Conservation (phyloP, 2,329 filamentous ascomycete genomes). For the Didymella keratinophila region DNA sequence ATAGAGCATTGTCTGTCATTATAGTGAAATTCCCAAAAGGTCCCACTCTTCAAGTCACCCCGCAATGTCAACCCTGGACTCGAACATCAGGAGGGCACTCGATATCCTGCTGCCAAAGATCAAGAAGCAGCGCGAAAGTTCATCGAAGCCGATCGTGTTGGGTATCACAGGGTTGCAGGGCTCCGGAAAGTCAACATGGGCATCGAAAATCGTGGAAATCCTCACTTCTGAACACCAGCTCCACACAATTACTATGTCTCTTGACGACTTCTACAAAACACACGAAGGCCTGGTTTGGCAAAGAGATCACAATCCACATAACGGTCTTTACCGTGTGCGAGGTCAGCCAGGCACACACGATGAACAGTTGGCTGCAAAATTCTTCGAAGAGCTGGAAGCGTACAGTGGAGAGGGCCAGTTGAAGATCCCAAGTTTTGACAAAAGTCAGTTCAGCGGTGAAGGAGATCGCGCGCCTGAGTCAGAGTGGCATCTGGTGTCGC, state of each 20-base stretch:
- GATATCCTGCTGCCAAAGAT: slow-evolving; percentile 42
- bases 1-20: background rate
- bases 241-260: slow-evolving; percentile 42
- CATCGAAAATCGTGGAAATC: slow-evolving; percentile 51
- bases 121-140: slow-evolving; percentile 25
- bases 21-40: background rate
- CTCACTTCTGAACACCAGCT: slow-evolving; percentile 37
- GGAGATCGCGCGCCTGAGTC: slow-evolving; percentile 74
- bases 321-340: slow-evolving; percentile 79
- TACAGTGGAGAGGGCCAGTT: slow-evolving; percentile 59
- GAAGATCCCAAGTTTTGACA: slow-evolving; percentile 81
- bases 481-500: slow-evolving; percentile 68
- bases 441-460: slow-evolving; percentile 76
- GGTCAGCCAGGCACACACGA: slow-evolving; percentile 89
- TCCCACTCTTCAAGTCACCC: background rate
- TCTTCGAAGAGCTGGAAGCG: slow-evolving; percentile 67
- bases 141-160: slow-evolving; percentile 75
- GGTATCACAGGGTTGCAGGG: slow-evolving; percentile 93
- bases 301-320: slow-evolving; percentile 70
- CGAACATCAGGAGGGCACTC: slow-evolving; percentile 41
- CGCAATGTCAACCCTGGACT: slow-evolving; percentile 38
- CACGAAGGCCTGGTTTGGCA: slow-evolving; percentile 73
- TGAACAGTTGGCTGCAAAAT: slow-evolving; percentile 66
- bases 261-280: slow-evolving; percentile 89
- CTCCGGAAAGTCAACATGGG: slow-evolving; percentile 89